Evolutionary conservation across 2,329 filamentous ascomycete species (phyloP), one percentile per base, ranked within the genome.

Genomic region (Allantophomopsis cytisporea): DNA sequence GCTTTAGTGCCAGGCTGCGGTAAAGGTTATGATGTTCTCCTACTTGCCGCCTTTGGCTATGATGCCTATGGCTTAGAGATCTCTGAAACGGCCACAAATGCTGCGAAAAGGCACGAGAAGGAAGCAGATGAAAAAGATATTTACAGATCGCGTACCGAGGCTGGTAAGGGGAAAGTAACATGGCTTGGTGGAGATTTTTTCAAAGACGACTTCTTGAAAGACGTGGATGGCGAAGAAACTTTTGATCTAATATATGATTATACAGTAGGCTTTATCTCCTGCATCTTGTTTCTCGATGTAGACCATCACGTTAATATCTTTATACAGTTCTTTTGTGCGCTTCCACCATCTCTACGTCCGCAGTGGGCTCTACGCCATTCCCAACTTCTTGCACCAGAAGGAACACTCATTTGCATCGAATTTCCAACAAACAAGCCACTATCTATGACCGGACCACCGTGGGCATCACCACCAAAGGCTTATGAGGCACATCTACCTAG

Each of bases 1-100:
- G 85, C 80, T 1, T 64, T 93, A 7, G 80, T 94, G 0, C 83
- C 86, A 0, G 86, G 85, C 5, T 94, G 86, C 58, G 87, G 86
- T 0, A 71, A 73, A 36, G 87, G 86, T 5, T 81, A 91, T 53
- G 87, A 94, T 60, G 82, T 86, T 2, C 65, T 85, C 8, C 65
- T 94, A 31, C 68, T 94, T 35, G 73, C 77, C 37, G 73, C 74
- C 8, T 74, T 80, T 52, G 86, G 86, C 1, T 91, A 83, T 55
- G 80, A 93, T 58, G 76, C 77, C 1, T 78, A 74, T 50, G 87
- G 84, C 0, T 60, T 94, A 11, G 84, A 91, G 2, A 33, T 54
- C 12, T 55, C 54, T 2, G 35, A 36, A 33, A 52, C 50, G 12
- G 68, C 66, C 2, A 47, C 66, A 7, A 56, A 64, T 10, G 61